phyloP scores from a whole-genome alignment of 129 eudicot species.

The Arctium minus region DNA sequence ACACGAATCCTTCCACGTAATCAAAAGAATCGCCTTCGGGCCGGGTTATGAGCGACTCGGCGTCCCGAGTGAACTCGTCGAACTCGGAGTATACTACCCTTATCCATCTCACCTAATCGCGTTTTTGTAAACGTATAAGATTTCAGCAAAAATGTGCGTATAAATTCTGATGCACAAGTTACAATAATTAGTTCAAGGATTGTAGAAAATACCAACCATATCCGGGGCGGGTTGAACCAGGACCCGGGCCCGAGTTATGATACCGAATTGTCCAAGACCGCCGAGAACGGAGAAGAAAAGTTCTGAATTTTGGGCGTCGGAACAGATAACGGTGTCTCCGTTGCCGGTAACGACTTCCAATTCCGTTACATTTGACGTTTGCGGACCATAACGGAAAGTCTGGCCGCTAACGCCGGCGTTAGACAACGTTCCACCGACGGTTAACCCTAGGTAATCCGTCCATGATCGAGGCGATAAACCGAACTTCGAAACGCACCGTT shows the following conservation, averaged over 20 bases:
- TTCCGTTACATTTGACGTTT: constrained; percentile 76
- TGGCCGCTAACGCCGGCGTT: constrained; percentile 98
- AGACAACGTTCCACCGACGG: constrained; percentile 87
- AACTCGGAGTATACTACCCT: constrained; percentile 82
- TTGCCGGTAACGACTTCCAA: constrained; percentile 82
- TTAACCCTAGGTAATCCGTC: constrained; percentile 88
- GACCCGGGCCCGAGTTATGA: constrained; percentile 75
- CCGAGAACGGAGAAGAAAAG: constrained; percentile 79
- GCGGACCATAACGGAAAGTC: constrained; percentile 81
- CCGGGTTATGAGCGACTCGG: constrained; percentile 66
- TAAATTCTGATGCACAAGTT: not conserved
- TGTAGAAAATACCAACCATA: constrained; percentile 46
- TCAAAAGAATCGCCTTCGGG: constrained; percentile 54
- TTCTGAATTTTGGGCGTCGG: constrained; percentile 40
- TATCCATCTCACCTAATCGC: constrained; percentile 88
- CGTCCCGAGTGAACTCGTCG: constrained; percentile 71
- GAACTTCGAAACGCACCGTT: constrained; percentile 46
- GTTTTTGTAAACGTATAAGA: constrained; percentile 12
- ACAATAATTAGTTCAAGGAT: constrained; percentile 6
- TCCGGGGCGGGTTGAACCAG: constrained; percentile 76
- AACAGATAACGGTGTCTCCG: constrained; percentile 63
- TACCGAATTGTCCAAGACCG: constrained; percentile 92
- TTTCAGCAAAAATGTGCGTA: constrained; percentile 15
- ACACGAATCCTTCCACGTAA: constrained; percentile 88
- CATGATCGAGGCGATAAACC: constrained; percentile 78